Conservation (phyloP, 805 yeast genomes). For the Brettanomyces sp. region DNA sequence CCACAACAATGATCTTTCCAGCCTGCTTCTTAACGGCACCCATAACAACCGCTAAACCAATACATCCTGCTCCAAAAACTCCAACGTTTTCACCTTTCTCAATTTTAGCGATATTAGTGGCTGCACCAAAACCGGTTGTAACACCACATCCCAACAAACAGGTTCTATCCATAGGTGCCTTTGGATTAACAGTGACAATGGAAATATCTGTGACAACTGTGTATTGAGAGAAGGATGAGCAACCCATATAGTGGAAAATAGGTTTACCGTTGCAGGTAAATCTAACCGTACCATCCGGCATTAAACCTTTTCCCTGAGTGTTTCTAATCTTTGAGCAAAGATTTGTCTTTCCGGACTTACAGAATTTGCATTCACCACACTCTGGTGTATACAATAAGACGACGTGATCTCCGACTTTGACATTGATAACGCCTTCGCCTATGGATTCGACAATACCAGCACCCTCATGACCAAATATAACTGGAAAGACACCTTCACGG, state of each 20-base stretch:
- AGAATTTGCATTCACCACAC: conserved; percentile 90
- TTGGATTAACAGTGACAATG: conserved; percentile 80
- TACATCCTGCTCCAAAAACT: conserved; percentile 96
- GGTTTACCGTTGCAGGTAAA: conserved; percentile 81
- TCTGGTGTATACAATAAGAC: conserved; percentile 95
- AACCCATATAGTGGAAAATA: conserved; percentile 92
- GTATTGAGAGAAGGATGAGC: conserved; percentile 93
- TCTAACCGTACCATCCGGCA: conserved; percentile 97
- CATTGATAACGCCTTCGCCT: conserved; percentile 89
- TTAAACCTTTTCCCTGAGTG: conserved; percentile 95
- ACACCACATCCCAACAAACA: conserved; percentile 97
- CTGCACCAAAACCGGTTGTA: conserved; percentile 98
- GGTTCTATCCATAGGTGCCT: conserved; percentile 77
- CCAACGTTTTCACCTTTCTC: conserved; percentile 90
- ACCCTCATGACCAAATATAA: conserved; percentile 94
- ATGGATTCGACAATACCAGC: conserved; percentile 93
- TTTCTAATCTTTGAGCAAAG: conserved; percentile 92
- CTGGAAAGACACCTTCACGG: conserved; percentile 95
- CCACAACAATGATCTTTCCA: conserved; percentile 72
- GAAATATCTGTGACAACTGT: conserved; percentile 98
- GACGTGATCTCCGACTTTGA: conserved; percentile 89
- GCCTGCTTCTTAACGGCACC: conserved; percentile 87
- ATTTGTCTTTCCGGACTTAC: conserved; percentile 92
- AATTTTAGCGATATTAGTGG: conserved; percentile 85
- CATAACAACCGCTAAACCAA: conserved; percentile 91